Conservation (phyloP, 2,329 filamentous ascomycete species). For the Curvularia spicifera region DNA sequence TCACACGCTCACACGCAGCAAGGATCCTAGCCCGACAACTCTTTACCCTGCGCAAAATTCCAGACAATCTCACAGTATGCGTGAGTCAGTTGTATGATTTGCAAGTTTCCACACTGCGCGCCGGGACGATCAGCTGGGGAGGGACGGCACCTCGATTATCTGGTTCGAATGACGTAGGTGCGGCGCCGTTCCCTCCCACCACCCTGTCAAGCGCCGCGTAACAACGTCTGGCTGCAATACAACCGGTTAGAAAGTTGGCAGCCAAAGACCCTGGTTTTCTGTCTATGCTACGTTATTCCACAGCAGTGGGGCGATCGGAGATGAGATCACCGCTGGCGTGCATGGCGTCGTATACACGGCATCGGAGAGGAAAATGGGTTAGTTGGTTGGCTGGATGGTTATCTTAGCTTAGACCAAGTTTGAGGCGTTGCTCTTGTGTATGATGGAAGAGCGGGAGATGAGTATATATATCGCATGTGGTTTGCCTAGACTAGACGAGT, state of each 20-base stretch:
- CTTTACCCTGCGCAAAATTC: neutral
- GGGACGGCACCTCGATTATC: neutral
- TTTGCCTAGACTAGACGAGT: neutral
- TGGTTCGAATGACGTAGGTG: conserved; percentile 4
- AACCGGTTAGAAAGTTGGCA: neutral
- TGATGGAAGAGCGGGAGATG: neutral
- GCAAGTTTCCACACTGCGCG: neutral
- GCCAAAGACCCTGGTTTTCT: neutral
- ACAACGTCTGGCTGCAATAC: neutral
- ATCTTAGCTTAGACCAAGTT: neutral
- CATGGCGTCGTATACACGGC: conserved; percentile 15
- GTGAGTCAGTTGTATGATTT: neutral
- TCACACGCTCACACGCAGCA: neutral
- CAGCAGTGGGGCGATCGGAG: neutral
- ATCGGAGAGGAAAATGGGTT: neutral
- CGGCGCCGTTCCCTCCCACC: neutral
- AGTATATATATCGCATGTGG: neutral
- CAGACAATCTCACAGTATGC: neutral
- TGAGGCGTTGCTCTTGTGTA: neutral
- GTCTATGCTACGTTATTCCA: neutral
- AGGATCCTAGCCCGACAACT: neutral
- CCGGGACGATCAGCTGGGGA: conserved; percentile 1
- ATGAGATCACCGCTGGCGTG: conserved; percentile 29
- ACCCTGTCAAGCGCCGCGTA: neutral
- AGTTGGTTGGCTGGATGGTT: neutral